Evolutionary conservation across 2,329 filamentous ascomycete genomes (phyloP).

Genomic region (Colletotrichum viniferum): DNA sequence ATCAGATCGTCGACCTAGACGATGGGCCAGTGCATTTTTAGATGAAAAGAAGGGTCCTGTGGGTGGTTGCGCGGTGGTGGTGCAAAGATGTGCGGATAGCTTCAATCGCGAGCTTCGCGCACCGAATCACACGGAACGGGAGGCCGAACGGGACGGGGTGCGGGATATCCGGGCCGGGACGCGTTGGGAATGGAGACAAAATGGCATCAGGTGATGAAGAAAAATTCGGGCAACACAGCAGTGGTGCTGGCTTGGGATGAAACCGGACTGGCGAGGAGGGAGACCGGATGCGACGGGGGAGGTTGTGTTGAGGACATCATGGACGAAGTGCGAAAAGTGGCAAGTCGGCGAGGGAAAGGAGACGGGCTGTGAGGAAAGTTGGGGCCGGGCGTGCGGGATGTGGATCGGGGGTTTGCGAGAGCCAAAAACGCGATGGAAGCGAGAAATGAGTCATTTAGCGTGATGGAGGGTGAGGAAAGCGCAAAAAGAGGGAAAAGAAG

Average conservation of each 20-base stretch:
- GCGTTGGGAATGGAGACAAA: neutral
- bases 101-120: conserved; percentile 12
- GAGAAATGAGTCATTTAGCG: neutral
- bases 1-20: conserved; percentile 5
- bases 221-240: neutral
- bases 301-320: conserved; percentile 1
- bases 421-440: neutral
- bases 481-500: neutral
- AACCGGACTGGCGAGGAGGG: neutral
- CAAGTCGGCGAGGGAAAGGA: conserved; percentile 18
- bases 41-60: neutral
- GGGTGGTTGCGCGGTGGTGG: conserved; percentile 6
- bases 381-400: neutral
- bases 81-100: conserved; percentile 23
- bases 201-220: neutral
- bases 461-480: conserved; percentile 20
- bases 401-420: neutral
- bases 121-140: neutral
- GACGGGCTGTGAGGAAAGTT: conserved; percentile 11
- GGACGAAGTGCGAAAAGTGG: conserved; percentile 10
- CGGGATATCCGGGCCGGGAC: neutral
- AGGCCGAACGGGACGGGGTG: neutral
- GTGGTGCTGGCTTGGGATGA: neutral
- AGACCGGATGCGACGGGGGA: conserved; percentile 14
- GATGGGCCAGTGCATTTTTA: neutral